Evolutionary conservation across 208 protist species (phyloP), one percentile per base, ranked within the genome.

Genomic region (Crithidia brevicula): DNA sequence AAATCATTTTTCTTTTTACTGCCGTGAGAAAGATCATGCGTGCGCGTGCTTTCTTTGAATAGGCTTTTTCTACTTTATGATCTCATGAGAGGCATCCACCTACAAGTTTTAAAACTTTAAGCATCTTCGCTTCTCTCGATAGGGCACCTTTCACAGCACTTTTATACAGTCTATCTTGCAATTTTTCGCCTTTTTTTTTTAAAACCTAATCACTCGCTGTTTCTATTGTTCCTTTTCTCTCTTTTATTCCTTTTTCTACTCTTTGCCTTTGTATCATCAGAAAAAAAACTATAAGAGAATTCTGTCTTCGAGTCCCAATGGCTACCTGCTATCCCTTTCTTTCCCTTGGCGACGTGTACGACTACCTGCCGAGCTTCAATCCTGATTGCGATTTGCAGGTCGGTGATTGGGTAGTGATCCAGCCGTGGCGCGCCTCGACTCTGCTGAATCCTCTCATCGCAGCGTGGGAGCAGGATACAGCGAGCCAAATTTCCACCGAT

Each of bases 371-470:
- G 36, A 81, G 87, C 38, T 93, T 96, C 57, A 75, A 89, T 38
- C 46, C 86, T 16, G 64, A 68, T 20, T 65, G 43, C 15, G 90
- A 96, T 38, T 66, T 77, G 22, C 87, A 93, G 60, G 77, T 93
- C 5, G 90, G 90, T 1, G 90, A 93, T 28, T 96, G 90, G 88
- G 85, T 96, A 38, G 53, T 93, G n/a, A 67, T 96, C 27, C 74
- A 76, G 25, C 83, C 87, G 25, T 38, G 46, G 42, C 85, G 90
- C 13, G 74, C 74, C 15, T 67, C 43, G 1, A 50, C 72, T 3
- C 57, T 93, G 57, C 69, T 96, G 5, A 47, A 66, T 22, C 90
- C 90, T 10, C 72, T 96, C 30, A 85, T 93, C 30, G 46, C 38
- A 5, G 46, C 77, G 0, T 84, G 77, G 70, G 75, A 87, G 31